phyloP scores from a whole-genome alignment of 805 yeast genomes.

The Yarrowia sp. region DNA sequence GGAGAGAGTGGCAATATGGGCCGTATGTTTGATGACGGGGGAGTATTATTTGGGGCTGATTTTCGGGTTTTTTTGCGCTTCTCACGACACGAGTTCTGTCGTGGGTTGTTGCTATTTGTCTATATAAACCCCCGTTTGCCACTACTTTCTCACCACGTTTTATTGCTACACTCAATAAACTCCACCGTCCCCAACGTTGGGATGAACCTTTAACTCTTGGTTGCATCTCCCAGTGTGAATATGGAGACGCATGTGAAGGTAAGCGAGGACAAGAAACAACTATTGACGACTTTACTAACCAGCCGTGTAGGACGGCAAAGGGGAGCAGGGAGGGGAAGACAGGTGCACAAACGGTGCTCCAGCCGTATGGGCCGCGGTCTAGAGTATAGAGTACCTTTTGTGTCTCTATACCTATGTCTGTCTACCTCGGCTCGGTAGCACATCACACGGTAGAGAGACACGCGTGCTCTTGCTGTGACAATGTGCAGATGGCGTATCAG shows the following conservation, averaged over 20 bases:
- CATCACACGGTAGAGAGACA: too few species aligned
- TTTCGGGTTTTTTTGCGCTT: background rate
- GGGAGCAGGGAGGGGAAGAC: background rate
- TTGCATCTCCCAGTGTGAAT: constrained; percentile 5
- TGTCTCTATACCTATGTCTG: too few species aligned
- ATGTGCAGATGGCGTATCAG: constrained; percentile 17
- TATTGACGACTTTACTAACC: background rate
- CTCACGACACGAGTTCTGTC: background rate
- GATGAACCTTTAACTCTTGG: constrained; percentile 2
- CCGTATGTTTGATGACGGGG: background rate
- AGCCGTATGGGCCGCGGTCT: too few species aligned
- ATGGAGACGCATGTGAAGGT: constrained; percentile 15
- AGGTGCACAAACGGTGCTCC: background rate
- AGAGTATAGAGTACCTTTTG: too few species aligned
- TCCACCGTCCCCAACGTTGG: constrained; percentile 24
- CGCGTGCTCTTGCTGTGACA: too few species aligned
- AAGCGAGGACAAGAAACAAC: background rate
- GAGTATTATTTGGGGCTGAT: too few species aligned
- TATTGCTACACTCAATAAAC: constrained; percentile 6
- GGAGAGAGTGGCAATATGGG: background rate
- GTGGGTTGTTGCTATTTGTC: too few species aligned
- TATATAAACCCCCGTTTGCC: background rate
- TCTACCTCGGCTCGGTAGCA: constrained; percentile 18
- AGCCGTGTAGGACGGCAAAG: too few species aligned
- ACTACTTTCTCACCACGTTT: background rate